Conservation (phyloP, 441 rosid genomes). For the California macrophylla region DNA sequence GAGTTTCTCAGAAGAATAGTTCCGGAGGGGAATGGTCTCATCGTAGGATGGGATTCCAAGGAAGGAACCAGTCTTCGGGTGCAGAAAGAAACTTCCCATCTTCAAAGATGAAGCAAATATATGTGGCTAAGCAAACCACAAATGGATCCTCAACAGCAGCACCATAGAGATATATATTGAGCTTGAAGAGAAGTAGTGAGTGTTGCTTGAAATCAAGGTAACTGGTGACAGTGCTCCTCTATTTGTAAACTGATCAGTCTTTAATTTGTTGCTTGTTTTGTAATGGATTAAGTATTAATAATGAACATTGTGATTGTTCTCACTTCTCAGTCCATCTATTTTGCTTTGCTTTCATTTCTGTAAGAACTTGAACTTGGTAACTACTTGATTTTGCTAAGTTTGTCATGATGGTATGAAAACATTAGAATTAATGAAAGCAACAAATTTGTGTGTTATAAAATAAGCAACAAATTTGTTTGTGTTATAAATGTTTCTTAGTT, state of each 20-base stretch:
- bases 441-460: too few relatives aligned
- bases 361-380: too few relatives aligned
- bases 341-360: too few relatives aligned
- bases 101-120: slow-evolving; percentile 81
- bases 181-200: neutral
- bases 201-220: neutral
- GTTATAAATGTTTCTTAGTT: too few relatives aligned
- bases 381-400: too few relatives aligned
- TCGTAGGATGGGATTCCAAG: slow-evolving; percentile 60
- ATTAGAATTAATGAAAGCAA: too few relatives aligned
- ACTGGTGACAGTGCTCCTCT: neutral
- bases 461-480: too few relatives aligned
- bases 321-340: too few relatives aligned
- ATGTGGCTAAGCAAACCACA: slow-evolving; percentile 81
- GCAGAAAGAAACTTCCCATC: slow-evolving; percentile 53
- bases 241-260: neutral
- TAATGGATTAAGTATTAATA: neutral
- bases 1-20: slow-evolving; percentile 32
- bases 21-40: slow-evolving; percentile 50
- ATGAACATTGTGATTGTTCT: neutral
- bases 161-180: slow-evolving; percentile 5
- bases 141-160: slow-evolving; percentile 29
- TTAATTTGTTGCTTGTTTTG: neutral
- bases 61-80: slow-evolving; percentile 50
- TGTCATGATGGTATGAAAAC: too few relatives aligned